Conservation (phyloP, 179 eudicot genomes). For the Silene coronaria region DNA sequence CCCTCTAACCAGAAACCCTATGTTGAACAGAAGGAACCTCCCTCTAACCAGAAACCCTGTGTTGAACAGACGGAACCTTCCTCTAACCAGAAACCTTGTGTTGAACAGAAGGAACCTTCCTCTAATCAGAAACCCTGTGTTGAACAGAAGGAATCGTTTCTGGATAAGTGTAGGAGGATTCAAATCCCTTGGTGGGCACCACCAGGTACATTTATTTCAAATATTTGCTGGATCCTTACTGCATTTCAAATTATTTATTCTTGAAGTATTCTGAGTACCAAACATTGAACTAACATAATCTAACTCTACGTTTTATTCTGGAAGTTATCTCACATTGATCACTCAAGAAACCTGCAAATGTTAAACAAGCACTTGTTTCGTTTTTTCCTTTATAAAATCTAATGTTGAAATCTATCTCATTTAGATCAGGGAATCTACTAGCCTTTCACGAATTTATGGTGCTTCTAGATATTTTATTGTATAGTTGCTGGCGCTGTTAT, state of each 20-base stretch:
- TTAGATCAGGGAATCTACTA: neutral
- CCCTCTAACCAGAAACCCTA: neutral
- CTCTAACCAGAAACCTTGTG: constrained; percentile 29
- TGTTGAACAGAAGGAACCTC: constrained; percentile 23
- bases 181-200: constrained; percentile 77
- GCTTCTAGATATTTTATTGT: neutral
- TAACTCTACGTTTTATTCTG: neutral
- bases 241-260: constrained; percentile 26
- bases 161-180: constrained; percentile 56
- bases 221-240: constrained; percentile 24
- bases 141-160: constrained; percentile 38
- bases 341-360: constrained; percentile 4
- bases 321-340: neutral
- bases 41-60: constrained; percentile 29
- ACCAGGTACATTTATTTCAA: constrained; percentile 60
- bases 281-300: neutral
- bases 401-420: neutral
- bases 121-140: constrained; percentile 29
- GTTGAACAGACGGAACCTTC: constrained; percentile 25
- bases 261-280: constrained; percentile 1
- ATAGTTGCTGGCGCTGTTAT: no score
- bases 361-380: neutral
- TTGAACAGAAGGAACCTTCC: constrained; percentile 33
- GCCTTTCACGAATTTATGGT: neutral
- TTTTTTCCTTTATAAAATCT: neutral